A percentile compares a stretch with the other conserved stretches of the same genome.
These are phyloP conservation scores for Acrodontium crateriforme DNA, from an alignment of 2,329 filamentous ascomycete species.

Conservation along the genomic window DNA sequence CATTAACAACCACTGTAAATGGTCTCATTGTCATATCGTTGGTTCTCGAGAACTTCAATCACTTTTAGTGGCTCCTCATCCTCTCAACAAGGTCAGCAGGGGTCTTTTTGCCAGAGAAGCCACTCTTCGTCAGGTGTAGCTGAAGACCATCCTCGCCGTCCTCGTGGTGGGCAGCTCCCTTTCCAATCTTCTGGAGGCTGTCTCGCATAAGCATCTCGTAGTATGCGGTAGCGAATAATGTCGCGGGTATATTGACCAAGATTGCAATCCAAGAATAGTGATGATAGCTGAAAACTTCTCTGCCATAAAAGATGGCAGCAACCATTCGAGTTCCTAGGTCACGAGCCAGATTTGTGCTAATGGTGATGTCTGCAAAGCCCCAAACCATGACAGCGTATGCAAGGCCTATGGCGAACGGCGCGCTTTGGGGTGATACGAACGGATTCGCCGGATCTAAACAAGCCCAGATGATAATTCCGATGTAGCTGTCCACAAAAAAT, in stretches of 20 bases:
- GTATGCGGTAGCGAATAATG: slow-evolving; percentile 39
- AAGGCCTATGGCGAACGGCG: slow-evolving; percentile 42
- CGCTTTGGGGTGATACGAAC: slow-evolving; percentile 35
- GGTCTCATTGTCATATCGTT: not conserved
- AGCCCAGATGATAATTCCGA: slow-evolving; percentile 45
- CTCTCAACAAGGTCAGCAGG: slow-evolving; percentile 5
- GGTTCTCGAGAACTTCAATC: not conserved
- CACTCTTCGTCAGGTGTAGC: slow-evolving; percentile 25
- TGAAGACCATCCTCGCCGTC: slow-evolving; percentile 38
- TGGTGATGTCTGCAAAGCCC: slow-evolving; percentile 42
- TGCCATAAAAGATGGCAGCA: slow-evolving; percentile 43
- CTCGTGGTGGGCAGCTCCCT: slow-evolving; percentile 37
- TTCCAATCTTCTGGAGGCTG: slow-evolving; percentile 36
- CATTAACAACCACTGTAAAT: not conserved
- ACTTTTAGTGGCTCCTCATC: not conserved
- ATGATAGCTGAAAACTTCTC: slow-evolving; percentile 34
- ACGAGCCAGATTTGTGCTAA: slow-evolving; percentile 44
- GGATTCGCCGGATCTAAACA: slow-evolving; percentile 45
- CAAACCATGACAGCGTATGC: slow-evolving; percentile 39
- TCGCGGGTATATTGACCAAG: slow-evolving; percentile 44
- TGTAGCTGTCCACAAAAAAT: slow-evolving; percentile 45
- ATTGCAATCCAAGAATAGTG: slow-evolving; percentile 41
- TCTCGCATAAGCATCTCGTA: slow-evolving; percentile 44
- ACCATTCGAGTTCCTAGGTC: slow-evolving; percentile 47
- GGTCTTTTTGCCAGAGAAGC: slow-evolving; percentile 12